Percentiles rank a stretch among this genome's conserved stretches.
Evolutionary conservation across 2,329 filamentous ascomycete genomes (phyloP).

Genomic region (Emydomyces testavorans): DNA sequence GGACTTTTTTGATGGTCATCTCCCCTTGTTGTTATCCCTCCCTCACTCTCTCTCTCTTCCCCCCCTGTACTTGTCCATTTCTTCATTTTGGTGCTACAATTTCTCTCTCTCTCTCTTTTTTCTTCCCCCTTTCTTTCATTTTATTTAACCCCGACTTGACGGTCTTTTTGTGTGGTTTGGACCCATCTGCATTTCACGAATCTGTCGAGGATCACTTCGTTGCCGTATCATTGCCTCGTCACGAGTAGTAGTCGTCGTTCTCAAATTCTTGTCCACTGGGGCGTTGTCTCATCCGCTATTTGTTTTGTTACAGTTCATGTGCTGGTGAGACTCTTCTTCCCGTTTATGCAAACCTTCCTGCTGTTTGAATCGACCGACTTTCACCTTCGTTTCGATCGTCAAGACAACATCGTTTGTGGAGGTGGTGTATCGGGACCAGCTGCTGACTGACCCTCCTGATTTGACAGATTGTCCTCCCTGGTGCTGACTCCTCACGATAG

Average conservation of each 20-base stretch:
- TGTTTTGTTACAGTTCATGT: constrained; percentile 10
- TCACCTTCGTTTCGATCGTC: not conserved
- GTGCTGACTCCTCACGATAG: not conserved
- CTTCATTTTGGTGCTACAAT: constrained; percentile 2
- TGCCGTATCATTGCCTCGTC: not conserved
- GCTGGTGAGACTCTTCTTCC: constrained; percentile 4
- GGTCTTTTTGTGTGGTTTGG: too few relatives aligned
- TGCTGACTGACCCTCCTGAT: not conserved
- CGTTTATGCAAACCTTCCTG: not conserved
- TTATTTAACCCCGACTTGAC: constrained; percentile 21
- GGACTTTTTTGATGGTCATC: not conserved
- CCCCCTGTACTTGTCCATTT: not conserved
- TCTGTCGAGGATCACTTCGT: not conserved
- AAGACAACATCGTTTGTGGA: too few relatives aligned
- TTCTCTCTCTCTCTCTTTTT: constrained; percentile 21
- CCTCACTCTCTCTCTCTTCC: not conserved
- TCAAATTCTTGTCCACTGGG: not conserved
- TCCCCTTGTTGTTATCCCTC: not conserved
- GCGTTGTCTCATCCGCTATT: constrained; percentile 18
- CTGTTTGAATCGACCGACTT: not conserved
- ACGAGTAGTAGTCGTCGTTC: constrained; percentile 5
- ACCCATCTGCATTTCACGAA: too few relatives aligned
- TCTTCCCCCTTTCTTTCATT: constrained; percentile 23
- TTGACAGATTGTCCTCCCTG: constrained; percentile 1
- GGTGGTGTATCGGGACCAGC: too few relatives aligned